Evolutionary conservation across 768 basidiomycete genomes (phyloP).

Genomic region (Leccinum incarnatum): DNA sequence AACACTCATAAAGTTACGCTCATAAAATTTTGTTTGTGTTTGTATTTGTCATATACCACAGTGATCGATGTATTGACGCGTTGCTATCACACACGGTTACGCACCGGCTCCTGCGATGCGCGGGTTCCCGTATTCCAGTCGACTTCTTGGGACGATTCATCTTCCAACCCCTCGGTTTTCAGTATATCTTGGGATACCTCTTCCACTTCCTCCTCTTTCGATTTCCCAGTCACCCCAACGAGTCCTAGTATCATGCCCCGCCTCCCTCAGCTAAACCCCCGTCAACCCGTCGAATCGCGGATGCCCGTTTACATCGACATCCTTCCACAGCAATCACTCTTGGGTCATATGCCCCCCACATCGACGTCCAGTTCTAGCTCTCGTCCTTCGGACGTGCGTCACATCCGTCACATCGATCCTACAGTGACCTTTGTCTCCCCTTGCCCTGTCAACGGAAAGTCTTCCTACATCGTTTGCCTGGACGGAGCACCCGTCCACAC

Average conservation of each 20-base stretch:
- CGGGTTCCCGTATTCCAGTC: conserved; percentile 17
- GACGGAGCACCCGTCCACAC: conserved; percentile 49
- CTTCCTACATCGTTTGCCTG: conserved; percentile 53
- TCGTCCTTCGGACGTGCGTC: conserved; percentile 37
- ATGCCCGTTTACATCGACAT: conserved; percentile 36
- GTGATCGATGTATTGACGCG: conserved; percentile 36
- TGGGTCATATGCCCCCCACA: background rate
- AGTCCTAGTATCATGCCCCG: conserved; percentile 19
- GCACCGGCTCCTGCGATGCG: conserved; percentile 21
- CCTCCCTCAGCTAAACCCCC: conserved; percentile 21
- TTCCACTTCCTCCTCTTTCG: conserved; percentile 20
- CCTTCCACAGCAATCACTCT: conserved; percentile 18
- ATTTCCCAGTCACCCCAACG: conserved; percentile 12
- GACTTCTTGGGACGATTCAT: conserved; percentile 4
- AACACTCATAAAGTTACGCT: conserved; percentile 9
- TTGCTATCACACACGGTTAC: conserved; percentile 31
- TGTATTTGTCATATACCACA: conserved; percentile 32
- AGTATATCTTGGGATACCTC: conserved; percentile 29
- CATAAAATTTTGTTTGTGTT: conserved; percentile 26
- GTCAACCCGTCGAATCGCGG: conserved; percentile 23
- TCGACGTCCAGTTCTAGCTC: conserved; percentile 2
- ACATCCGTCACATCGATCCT: conserved; percentile 59
- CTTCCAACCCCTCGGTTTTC: conserved; percentile 18
- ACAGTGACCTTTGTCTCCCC: conserved; percentile 61
- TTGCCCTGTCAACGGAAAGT: conserved; percentile 46